Conservation (phyloP, 306 rosid genomes). For the Quercus rubra region DNA sequence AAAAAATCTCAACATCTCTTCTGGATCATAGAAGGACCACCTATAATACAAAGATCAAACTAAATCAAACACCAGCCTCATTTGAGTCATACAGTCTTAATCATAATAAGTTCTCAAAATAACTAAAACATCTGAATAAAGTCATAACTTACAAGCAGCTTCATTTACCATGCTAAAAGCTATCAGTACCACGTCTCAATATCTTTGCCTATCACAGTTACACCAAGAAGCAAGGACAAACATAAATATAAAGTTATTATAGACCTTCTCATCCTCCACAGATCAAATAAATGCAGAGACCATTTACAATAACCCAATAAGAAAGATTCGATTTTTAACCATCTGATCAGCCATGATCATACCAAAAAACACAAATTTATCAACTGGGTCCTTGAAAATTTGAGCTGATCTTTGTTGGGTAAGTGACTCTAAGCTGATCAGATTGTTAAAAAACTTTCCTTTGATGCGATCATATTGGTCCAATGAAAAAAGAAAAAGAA, state of each 20-base stretch:
- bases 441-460: too few relatives aligned
- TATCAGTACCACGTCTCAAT: too few relatives aligned
- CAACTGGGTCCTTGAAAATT: not conserved
- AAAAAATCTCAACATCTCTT: constrained; percentile 20
- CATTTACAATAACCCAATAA: not conserved
- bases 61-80: constrained; percentile 11
- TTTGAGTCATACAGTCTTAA: not conserved
- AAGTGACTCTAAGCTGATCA: too few relatives aligned
- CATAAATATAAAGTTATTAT: too few relatives aligned
- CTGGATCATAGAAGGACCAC: constrained; percentile 29
- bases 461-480: too few relatives aligned
- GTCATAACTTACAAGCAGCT: not conserved
- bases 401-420: not conserved
- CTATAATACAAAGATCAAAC: constrained; percentile 33
- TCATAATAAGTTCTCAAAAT: not conserved
- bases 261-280: not conserved
- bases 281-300: not conserved
- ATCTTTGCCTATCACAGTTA: too few relatives aligned
- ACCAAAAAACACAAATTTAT: not conserved
- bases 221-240: too few relatives aligned
- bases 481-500: too few relatives aligned
- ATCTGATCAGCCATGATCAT: not conserved
- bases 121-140: not conserved
- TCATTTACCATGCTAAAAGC: not conserved
- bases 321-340: too few relatives aligned